phyloP scores from a whole-genome alignment of 176 grass and related monocot species.

The Rhynchospora tenuis region DNA sequence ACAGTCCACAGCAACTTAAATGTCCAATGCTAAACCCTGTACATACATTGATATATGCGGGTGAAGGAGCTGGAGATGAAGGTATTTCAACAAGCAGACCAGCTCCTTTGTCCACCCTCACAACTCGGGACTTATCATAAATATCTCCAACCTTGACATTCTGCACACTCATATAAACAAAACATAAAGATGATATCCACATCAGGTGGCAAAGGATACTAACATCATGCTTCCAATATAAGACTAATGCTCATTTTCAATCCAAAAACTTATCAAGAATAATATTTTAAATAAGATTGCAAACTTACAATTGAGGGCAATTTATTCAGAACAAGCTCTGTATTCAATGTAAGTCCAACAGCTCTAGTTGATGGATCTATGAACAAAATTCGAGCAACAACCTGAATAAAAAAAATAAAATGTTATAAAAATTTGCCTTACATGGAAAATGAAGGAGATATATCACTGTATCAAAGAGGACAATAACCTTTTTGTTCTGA shows the following conservation, averaged over 20 bases:
- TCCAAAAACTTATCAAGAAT: background rate
- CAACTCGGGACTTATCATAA: conserved; percentile 59
- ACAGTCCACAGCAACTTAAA: background rate
- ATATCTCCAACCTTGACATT: conserved; percentile 80
- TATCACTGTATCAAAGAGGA: background rate
- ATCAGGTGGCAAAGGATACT: background rate
- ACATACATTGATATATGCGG: conserved; percentile 86
- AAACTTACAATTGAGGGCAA: conserved; percentile 73
- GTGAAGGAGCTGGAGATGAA: conserved; percentile 58
- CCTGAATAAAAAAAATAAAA: conserved; percentile 40
- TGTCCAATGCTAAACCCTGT: background rate
- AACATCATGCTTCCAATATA: background rate
- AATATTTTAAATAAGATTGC: background rate
- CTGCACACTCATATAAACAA: conserved; percentile 32
- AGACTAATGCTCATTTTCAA: background rate
- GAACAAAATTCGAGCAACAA: conserved; percentile 90
- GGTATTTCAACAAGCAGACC: conserved; percentile 91
- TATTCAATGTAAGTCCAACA: conserved; percentile 86
- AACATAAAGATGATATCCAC: background rate
- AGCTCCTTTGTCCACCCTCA: conserved; percentile 74
- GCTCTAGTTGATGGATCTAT: conserved; percentile 95
- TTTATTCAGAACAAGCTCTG: conserved; percentile 57
- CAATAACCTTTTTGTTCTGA: conserved; percentile 75
- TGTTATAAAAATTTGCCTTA: background rate
- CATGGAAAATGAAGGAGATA: background rate